Base-by-base conservation (phyloP, 805 yeast genomes). In the Torulaspora quercuum region DNA sequence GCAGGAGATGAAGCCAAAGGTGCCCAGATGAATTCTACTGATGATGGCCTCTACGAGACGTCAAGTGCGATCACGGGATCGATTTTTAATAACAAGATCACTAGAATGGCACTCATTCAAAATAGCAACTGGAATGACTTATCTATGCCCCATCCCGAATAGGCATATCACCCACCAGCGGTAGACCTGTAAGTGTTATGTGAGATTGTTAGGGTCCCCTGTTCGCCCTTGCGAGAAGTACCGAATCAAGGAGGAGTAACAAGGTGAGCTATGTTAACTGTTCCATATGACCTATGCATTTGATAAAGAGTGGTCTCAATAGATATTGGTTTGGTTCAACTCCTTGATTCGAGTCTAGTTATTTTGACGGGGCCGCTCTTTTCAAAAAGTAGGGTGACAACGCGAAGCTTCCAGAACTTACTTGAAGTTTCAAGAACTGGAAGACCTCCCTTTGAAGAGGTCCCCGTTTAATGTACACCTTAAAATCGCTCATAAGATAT, bases 41-140 rank as follows among this genome's bases (percentile, higher is more conserved):
- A 22, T 7, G 29, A 18, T 6, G 14, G 22, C 10, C 12, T 33
- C 20, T 32, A 24, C 35, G 35, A 32, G 13, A 12, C 21, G 8
- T 32, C 35, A 1, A 32, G 25, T 16, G 36, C 49, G 4, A 38
- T 47, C 12, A 35, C 48, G 9, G 52, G 52, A 4, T 45, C 49
- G 3, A 36, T 48, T 16, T 48, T 48, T 27, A 47, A 48, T 26
- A 31, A 45, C 28, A 35, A 39, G 18, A 34, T 45, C 9, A 36
- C 46, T 11, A 35, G 35, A 19, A 26, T 33, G 34, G 49, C 49
- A 11, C 33, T 42, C 20, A 29, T 30, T 14, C 39, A 35, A 26
- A 42, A 45, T 22, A 45, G 45, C 33, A 40, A 42, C 19, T 48
- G 52, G 52, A 38, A 41, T 14, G 51, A 47, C 24, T 29, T 41